These are phyloP conservation scores for Phytophthora niederhauseri DNA, from an alignment of 352 stramenopile species.

Conservation along the genomic window DNA sequence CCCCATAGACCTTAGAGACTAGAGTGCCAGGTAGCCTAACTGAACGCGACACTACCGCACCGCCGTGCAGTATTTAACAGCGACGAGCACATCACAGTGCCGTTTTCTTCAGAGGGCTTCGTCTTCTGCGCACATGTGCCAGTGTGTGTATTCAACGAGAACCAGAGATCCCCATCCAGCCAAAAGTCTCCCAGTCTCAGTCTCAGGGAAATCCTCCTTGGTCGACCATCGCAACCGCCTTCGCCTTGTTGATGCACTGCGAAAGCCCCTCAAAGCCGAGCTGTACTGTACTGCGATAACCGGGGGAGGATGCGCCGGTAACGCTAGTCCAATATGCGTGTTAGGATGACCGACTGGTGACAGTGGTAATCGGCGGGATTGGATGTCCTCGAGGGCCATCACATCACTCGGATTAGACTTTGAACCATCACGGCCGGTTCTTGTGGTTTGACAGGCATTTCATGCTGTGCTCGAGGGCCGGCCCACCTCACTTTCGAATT, in stretches of 20 bases:
- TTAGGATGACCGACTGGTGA: constrained; percentile 13
- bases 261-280: not conserved
- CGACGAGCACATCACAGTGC: not conserved
- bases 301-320: too few relatives aligned
- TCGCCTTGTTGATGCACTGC: not conserved
- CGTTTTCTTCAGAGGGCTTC: not conserved
- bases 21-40: constrained; percentile 22
- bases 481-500: constrained; percentile 24
- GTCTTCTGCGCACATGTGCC: not conserved
- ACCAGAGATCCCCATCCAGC: not conserved
- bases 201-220: not conserved
- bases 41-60: constrained; percentile 21
- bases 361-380: not conserved
- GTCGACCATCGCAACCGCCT: not conserved
- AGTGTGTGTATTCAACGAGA: not conserved
- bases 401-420: not conserved
- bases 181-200: not conserved
- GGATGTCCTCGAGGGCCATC: not conserved
- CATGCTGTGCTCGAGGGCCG: not conserved
- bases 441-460: constrained; percentile 12
- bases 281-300: too few relatives aligned
- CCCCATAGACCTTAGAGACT: constrained; percentile 4
- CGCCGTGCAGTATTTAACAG: constrained; percentile 5
- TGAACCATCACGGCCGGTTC: not conserved
- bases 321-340: constrained; percentile 16